phyloP scores from a whole-genome alignment of 164 flowering plant genomes.

The Vitis rupestris region DNA sequence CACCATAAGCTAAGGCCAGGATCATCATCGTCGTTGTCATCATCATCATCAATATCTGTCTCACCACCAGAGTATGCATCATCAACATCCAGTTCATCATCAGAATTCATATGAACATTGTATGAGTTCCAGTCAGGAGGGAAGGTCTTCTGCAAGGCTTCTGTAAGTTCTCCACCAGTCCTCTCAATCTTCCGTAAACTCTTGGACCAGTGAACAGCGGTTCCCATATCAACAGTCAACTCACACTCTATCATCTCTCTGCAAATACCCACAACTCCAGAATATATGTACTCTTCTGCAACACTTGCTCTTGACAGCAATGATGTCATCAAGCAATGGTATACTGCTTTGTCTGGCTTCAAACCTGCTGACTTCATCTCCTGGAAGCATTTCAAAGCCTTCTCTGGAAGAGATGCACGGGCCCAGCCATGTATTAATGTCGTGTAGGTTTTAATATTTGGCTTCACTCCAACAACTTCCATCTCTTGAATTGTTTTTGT shows the following conservation, averaged over 20 bases:
- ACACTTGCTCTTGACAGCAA: slow-evolving; percentile 77
- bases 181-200: slow-evolving; percentile 82
- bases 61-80: slow-evolving; percentile 9
- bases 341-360: slow-evolving; percentile 88
- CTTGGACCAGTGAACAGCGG: slow-evolving; percentile 94
- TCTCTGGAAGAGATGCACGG: slow-evolving; percentile 87
- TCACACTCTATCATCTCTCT: slow-evolving; percentile 74
- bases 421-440: slow-evolving; percentile 98
- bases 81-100: slow-evolving; percentile 12
- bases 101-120: slow-evolving; percentile 21
- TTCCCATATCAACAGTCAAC: slow-evolving; percentile 85
- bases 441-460: slow-evolving; percentile 88
- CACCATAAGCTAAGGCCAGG: slow-evolving; percentile 5
- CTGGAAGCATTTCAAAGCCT: slow-evolving; percentile 78
- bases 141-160: slow-evolving; percentile 88
- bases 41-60: slow-evolving; percentile 13
- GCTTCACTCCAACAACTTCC: slow-evolving; percentile 72
- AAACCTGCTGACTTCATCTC: slow-evolving; percentile 78
- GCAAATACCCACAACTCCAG: slow-evolving; percentile 54
- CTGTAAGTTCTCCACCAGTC: slow-evolving; percentile 83
- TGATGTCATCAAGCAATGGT: slow-evolving; percentile 91
- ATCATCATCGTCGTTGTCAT: slow-evolving; percentile 9
- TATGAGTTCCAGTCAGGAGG: slow-evolving; percentile 91
- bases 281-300: slow-evolving; percentile 64
- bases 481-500: slow-evolving; percentile 67